Conservation (phyloP, 768 basidiomycete species). For the Suillus subalutaceus region DNA sequence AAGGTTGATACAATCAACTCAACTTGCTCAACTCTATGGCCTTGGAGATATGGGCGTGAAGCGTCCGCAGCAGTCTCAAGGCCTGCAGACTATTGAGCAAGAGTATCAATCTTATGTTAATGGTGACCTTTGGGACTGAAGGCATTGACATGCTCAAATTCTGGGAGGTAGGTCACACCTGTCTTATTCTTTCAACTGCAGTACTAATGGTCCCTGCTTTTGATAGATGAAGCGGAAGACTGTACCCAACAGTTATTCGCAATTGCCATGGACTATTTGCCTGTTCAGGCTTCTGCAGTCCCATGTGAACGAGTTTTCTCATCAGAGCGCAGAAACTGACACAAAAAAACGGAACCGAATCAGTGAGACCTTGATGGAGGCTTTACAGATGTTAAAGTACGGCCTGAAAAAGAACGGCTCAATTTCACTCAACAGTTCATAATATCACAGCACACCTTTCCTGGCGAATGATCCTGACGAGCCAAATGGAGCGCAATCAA, state of each 20-base stretch:
- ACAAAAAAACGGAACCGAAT: constrained; percentile 4
- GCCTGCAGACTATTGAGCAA: neutral
- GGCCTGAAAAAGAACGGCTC: constrained; percentile 25
- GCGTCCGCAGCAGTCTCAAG: neutral
- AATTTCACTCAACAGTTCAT: constrained; percentile 17
- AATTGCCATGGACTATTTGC: constrained; percentile 6
- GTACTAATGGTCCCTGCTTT: constrained; percentile 2
- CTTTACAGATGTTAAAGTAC: constrained; percentile 31
- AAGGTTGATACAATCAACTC: neutral
- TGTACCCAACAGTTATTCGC: constrained; percentile 2
- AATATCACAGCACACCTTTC: neutral
- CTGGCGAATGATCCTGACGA: too few species aligned
- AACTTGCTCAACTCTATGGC: too few species aligned
- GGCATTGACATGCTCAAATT: neutral
- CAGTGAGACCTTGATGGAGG: constrained; percentile 8
- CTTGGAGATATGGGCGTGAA: too few species aligned
- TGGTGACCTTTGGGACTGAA: neutral
- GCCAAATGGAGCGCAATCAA: too few species aligned
- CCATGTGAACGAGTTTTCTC: constrained; percentile 28
- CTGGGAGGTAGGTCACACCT: neutral
- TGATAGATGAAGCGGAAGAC: neutral
- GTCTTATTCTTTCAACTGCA: neutral
- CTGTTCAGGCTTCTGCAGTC: constrained; percentile 24
- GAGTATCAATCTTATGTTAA: constrained; percentile 4
- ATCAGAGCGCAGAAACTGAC: constrained; percentile 13